Percentiles rank a stretch among this genome's conserved stretches.
phyloP scores from a whole-genome alignment of 2,329 filamentous ascomycete species.

The Rhynchosporium agropyri region DNA sequence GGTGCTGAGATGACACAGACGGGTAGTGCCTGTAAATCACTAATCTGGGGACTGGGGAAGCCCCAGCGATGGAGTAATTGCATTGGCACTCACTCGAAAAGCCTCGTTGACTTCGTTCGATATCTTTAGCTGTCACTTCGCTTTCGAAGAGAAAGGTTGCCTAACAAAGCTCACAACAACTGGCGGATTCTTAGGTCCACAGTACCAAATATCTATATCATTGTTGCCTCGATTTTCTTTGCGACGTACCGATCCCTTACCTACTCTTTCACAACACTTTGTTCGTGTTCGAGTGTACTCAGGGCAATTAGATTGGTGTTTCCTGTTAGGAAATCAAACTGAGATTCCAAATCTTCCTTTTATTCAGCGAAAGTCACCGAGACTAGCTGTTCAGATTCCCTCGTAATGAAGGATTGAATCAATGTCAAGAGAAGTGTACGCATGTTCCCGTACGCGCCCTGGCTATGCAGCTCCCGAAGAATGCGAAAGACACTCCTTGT shows the following conservation, averaged over 20 bases:
- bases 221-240: neutral
- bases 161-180: neutral
- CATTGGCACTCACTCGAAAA: neutral
- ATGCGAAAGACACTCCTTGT: conserved; percentile 1
- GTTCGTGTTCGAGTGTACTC: neutral
- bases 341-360: neutral
- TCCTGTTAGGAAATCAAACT: neutral
- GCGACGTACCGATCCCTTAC: neutral
- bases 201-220: no score
- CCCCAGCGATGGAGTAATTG: neutral
- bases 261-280: neutral
- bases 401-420: conserved; percentile 3
- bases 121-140: neutral
- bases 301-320: neutral
- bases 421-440: conserved; percentile 3
- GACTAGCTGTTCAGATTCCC: neutral
- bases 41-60: neutral
- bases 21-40: neutral
- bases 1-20: conserved; percentile 11
- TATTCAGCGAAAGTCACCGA: neutral
- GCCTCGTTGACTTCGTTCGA: neutral
- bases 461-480: conserved; percentile 11
- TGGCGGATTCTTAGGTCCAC: no score
- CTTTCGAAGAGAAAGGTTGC: neutral
- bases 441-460: neutral